Conservation (phyloP, 2,329 filamentous ascomycete species). For the Rhynchosporium secalis region DNA sequence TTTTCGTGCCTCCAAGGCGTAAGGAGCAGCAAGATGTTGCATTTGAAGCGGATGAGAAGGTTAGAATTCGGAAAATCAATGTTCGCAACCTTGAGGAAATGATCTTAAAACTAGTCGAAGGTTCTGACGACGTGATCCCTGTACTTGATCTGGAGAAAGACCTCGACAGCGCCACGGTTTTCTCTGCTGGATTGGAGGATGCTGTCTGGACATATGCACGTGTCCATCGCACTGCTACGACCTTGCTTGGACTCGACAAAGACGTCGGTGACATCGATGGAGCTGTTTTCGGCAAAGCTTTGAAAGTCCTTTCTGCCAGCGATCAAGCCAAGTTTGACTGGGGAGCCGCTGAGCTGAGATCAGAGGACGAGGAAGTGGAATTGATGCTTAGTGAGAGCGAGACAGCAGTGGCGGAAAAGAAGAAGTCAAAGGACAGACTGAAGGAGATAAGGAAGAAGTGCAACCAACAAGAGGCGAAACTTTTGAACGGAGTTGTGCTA, state of each 20-base stretch:
- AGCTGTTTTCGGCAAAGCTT: slow-evolving; percentile 41
- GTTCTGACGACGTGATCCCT: slow-evolving; percentile 23
- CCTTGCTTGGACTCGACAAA: slow-evolving; percentile 47
- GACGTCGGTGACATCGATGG: slow-evolving; percentile 39
- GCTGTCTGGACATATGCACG: slow-evolving; percentile 59
- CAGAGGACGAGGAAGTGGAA: slow-evolving; percentile 41
- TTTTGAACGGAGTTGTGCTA: slow-evolving; percentile 80
- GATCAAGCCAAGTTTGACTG: slow-evolving; percentile 49
- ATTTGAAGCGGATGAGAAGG: slow-evolving; percentile 50
- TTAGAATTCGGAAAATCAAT: slow-evolving; percentile 57
- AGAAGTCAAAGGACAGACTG: slow-evolving; percentile 44
- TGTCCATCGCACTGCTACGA: slow-evolving; percentile 59
- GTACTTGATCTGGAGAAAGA: slow-evolving; percentile 34
- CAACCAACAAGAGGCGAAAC: slow-evolving; percentile 78
- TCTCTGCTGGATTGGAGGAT: slow-evolving; percentile 46
- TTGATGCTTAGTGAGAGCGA: slow-evolving; percentile 34
- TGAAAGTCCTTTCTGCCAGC: slow-evolving; percentile 46
- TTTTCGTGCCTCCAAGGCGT: slow-evolving; percentile 53
- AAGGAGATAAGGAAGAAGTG: slow-evolving; percentile 55
- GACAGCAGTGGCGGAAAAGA: slow-evolving; percentile 39
- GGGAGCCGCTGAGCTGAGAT: slow-evolving; percentile 44
- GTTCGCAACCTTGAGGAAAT: slow-evolving; percentile 64
- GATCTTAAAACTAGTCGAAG: slow-evolving; percentile 45
- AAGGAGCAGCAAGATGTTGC: slow-evolving; percentile 42
- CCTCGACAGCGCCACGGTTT: slow-evolving; percentile 31